These are phyloP conservation scores for Incumbomyces delicatus DNA, from an alignment of 2,329 filamentous ascomycete species.

Conservation along the genomic window DNA sequence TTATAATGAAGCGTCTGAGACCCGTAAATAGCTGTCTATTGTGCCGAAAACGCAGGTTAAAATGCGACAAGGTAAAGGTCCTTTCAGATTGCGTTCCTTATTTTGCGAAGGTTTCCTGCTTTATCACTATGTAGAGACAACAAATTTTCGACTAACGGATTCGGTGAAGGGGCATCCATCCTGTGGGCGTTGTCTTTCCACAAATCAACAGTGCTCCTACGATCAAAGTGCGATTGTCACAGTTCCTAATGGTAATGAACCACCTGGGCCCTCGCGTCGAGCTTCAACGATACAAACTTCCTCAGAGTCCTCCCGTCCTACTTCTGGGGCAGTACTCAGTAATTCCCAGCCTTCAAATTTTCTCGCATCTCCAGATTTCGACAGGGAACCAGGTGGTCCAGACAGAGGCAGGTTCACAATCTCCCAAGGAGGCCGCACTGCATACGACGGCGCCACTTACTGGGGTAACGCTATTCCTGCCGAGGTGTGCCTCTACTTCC, in stretches of 20 bases:
- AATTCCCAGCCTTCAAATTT: background rate
- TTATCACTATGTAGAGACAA: background rate
- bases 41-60: constrained; percentile 12
- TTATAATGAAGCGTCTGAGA: constrained; percentile 10
- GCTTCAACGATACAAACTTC: background rate
- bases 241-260: background rate
- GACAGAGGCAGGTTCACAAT: constrained; percentile 9
- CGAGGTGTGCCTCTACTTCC: constrained; percentile 7
- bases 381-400: background rate
- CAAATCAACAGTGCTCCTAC: constrained; percentile 9
- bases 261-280: background rate
- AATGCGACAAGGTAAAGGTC: constrained; percentile 10
- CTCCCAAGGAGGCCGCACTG: constrained; percentile 11
- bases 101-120: background rate
- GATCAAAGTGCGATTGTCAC: constrained; percentile 9
- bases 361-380: background rate
- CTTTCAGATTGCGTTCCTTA: constrained; percentile 3
- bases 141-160: no score
- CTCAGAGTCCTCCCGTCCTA: background rate
- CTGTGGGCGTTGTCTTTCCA: constrained; percentile 10
- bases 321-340: background rate
- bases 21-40: constrained; percentile 14
- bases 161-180: constrained; percentile 3
- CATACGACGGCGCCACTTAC: constrained; percentile 13
- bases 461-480: constrained; percentile 16